phyloP scores from a whole-genome alignment of 1,284 basidiomycete species.

The Rhodotorula sp. region DNA sequence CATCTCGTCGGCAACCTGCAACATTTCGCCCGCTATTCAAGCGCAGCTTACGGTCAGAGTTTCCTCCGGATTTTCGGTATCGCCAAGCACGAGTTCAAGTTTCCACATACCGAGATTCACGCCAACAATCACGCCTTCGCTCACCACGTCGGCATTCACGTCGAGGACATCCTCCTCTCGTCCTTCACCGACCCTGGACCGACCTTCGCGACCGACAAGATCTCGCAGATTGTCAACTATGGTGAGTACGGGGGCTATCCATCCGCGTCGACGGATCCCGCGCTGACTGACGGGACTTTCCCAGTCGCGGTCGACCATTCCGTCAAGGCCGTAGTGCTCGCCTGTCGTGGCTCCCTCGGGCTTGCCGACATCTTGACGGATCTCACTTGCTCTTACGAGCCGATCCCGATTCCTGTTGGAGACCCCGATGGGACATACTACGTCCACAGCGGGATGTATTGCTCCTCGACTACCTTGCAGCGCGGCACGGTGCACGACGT shows the following conservation, averaged over 20 bases:
- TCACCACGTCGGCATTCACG: slow-evolving; percentile 54
- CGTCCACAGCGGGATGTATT: slow-evolving; percentile 56
- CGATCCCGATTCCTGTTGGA: slow-evolving; percentile 51
- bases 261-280: background rate
- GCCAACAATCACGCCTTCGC: slow-evolving; percentile 47
- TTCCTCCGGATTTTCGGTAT: slow-evolving; percentile 55
- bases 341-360: slow-evolving; percentile 55
- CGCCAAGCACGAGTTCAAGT: slow-evolving; percentile 50
- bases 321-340: slow-evolving; percentile 49
- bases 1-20: slow-evolving; percentile 54
- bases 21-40: slow-evolving; percentile 54
- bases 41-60: slow-evolving; percentile 53
- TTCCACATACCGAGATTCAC: slow-evolving; percentile 51
- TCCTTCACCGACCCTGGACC: slow-evolving; percentile 50
- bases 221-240: slow-evolving; percentile 49
- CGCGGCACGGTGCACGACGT: slow-evolving; percentile 53
- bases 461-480: slow-evolving; percentile 52
- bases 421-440: slow-evolving; percentile 50
- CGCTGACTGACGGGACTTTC: slow-evolving; percentile 47
- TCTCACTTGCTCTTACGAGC: slow-evolving; percentile 54
- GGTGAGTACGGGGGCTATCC: background rate
- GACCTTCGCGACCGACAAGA: slow-evolving; percentile 47
- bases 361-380: slow-evolving; percentile 57
- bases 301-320: slow-evolving; percentile 54
- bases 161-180: slow-evolving; percentile 54